A percentile compares a stretch with the other conserved stretches of the same genome.
These are phyloP conservation scores for Metroxylon sagu DNA, from an alignment of 176 grass and related monocot species.

Conservation along the genomic window DNA sequence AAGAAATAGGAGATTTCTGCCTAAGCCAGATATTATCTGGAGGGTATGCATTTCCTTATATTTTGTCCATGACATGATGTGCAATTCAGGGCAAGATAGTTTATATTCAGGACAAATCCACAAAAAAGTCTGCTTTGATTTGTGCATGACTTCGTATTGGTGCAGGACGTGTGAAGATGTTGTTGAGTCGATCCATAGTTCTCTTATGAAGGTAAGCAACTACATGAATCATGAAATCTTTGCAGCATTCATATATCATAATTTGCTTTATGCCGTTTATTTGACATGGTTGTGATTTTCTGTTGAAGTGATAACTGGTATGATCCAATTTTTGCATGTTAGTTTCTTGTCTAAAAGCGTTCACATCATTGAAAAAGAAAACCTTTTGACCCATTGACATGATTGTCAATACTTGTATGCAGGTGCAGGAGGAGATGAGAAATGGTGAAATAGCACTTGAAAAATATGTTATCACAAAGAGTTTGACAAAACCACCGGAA, in stretches of 20 bases:
- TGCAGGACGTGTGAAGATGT: slow-evolving; percentile 69
- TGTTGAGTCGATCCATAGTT: slow-evolving; percentile 63
- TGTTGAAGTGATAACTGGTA: background rate
- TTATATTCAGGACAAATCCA: background rate
- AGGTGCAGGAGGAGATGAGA: slow-evolving; percentile 91
- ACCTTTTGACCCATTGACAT: background rate
- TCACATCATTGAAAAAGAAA: no score
- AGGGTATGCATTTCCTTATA: slow-evolving; percentile 45
- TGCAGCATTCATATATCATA: no score
- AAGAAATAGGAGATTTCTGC: slow-evolving; percentile 89
- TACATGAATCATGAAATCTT: no score
- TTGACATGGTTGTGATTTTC: background rate
- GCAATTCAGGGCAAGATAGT: background rate
- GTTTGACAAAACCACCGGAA: slow-evolving; percentile 82
- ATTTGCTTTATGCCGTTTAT: no score
- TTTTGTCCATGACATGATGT: no score
- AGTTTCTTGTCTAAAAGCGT: no score
- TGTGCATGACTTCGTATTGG: slow-evolving; percentile 15
- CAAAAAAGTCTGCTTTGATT: slow-evolving; percentile 11
- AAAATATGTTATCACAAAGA: slow-evolving; percentile 96
- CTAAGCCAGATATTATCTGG: slow-evolving; percentile 84
- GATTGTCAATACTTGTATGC: slow-evolving; percentile 5
- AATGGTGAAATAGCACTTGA: slow-evolving; percentile 82
- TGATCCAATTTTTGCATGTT: no score
- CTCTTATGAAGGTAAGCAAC: slow-evolving; percentile 59